Percentiles rank a stretch among this genome's conserved stretches.
Conservation (phyloP, 2,329 filamentous ascomycete genomes). For the Hypoxylon rubiginosum region DNA sequence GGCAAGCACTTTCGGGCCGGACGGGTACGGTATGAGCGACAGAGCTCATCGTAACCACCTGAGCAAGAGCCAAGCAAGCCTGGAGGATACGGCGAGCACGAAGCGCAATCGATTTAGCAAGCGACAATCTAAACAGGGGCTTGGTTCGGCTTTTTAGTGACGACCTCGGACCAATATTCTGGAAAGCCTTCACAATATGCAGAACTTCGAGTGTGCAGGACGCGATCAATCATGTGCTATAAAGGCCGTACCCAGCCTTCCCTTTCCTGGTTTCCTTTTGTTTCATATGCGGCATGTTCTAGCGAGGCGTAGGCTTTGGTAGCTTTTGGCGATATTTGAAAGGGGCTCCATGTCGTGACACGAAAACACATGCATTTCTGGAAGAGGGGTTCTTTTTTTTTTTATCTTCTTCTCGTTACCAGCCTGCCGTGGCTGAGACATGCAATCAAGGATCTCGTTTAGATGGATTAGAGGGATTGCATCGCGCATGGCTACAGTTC, state of each 20-base stretch:
- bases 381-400: conserved; percentile 12
- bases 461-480: conserved; percentile 48
- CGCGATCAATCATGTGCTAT: conserved; percentile 14
- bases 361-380: conserved; percentile 48
- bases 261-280: conserved; percentile 38
- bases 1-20: conserved; percentile 75
- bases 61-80: conserved; percentile 69
- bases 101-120: conserved; percentile 85
- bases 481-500: conserved; percentile 38
- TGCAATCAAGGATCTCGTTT: conserved; percentile 44
- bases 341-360: conserved; percentile 45
- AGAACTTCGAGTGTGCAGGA: conserved; percentile 27
- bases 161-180: conserved; percentile 22
- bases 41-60: conserved; percentile 69
- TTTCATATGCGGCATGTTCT: conserved; percentile 51
- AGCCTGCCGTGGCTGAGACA: conserved; percentile 33
- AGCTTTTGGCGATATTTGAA: conserved; percentile 49
- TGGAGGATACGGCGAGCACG: conserved; percentile 63
- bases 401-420: conserved; percentile 27
- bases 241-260: conserved; percentile 34
- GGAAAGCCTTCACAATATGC: conserved; percentile 29
- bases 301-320: conserved; percentile 54
- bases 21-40: conserved; percentile 64
- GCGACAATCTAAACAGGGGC: conserved; percentile 92
- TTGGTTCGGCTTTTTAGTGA: conserved; percentile 84